Evolutionary conservation across 176 grass and related monocot species (phyloP), one percentile per base, ranked within the genome.

Genomic region (Calamus simplicifolius): DNA sequence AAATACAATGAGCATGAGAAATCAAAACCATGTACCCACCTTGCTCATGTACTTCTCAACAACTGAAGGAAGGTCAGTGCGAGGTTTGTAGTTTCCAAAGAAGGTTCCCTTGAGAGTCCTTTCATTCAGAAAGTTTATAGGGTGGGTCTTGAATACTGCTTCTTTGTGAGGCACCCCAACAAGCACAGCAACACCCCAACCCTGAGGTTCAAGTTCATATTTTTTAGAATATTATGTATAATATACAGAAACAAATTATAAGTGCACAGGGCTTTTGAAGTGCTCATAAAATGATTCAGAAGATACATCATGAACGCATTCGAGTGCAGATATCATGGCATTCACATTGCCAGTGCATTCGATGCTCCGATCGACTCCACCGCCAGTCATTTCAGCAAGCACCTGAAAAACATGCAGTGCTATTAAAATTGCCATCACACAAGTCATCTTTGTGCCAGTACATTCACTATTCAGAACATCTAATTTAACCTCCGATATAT

Each of bases 31-130:
- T 28, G 16, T 4, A 5, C 3, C 29, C 29, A 59, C 57, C 57
- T 59, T 59, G 25, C 29, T 59, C 57, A 59, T 59, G 6, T 59
- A 59, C 57, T 30, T 59, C 26, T 59, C 57, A 14, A 59, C 57
- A 2, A 59, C 57, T 4, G 14, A 26, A 28, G 57, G 57, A 59
- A 59, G 21, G 26, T 59, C 27, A 2, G 27, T 28, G 3, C 57
- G 57, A 0, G 57, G 57, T 17, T 59, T 59, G 21, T 59, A 59
- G 57, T 59, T 59, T 26, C 57, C 57, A 5, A 59, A 59, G 57
- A 59, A 59, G 57, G 57, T 59, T 28, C 57, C 57, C 16, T 59
- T 59, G 1, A 59, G 26, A 5, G 57, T 59, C 57, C 57, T 59
- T 59, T 59, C 57, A 26, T 59, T 59, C 13, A 59, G 57, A 5